phyloP scores from a whole-genome alignment of 371 early-diverging fungal species.

The Phascolomyces articulosus region DNA sequence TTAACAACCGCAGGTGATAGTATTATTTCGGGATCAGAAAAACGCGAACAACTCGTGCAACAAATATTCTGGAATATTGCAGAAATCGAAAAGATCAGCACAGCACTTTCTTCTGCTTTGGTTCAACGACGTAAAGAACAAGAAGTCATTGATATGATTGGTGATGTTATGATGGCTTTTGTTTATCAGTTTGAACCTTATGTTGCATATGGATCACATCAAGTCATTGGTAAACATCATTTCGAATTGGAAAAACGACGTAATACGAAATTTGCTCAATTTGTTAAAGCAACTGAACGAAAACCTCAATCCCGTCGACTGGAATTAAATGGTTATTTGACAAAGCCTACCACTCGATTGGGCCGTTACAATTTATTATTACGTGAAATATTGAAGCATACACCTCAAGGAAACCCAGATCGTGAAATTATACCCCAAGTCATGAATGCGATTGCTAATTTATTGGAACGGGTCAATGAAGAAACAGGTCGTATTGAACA shows the following conservation, averaged over 20 bases:
- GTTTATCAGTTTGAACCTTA: slow-evolving; percentile 76
- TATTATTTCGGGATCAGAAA: slow-evolving; percentile 60
- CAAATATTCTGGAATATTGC: slow-evolving; percentile 84
- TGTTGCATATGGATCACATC: slow-evolving; percentile 87
- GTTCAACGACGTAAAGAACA: slow-evolving; percentile 73
- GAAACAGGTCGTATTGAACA: slow-evolving; percentile 89
- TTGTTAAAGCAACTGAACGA: slow-evolving; percentile 66
- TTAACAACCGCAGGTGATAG: slow-evolving; percentile 53
- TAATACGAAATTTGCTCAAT: slow-evolving; percentile 71
- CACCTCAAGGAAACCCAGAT: slow-evolving; percentile 82
- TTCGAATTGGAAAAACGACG: slow-evolving; percentile 76
- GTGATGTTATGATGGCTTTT: slow-evolving; percentile 81
- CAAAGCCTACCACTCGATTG: slow-evolving; percentile 83
- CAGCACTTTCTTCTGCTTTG: slow-evolving; percentile 68
- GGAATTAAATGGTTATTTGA: slow-evolving; percentile 79
- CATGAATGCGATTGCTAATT: slow-evolving; percentile 65
- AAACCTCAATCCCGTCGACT: slow-evolving; percentile 80
- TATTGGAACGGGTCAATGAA: slow-evolving; percentile 76
- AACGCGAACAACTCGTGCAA: slow-evolving; percentile 71
- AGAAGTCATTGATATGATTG: slow-evolving; percentile 75
- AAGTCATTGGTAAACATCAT: slow-evolving; percentile 77
- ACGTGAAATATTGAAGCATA: slow-evolving; percentile 77
- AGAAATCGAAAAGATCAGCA: slow-evolving; percentile 74
- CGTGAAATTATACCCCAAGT: slow-evolving; percentile 62
- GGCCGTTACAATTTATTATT: slow-evolving; percentile 89